Percentiles rank a stretch among this genome's conserved stretches.
Conservation (phyloP, 2,329 filamentous ascomycete species). For the Dothistroma septosporum region DNA sequence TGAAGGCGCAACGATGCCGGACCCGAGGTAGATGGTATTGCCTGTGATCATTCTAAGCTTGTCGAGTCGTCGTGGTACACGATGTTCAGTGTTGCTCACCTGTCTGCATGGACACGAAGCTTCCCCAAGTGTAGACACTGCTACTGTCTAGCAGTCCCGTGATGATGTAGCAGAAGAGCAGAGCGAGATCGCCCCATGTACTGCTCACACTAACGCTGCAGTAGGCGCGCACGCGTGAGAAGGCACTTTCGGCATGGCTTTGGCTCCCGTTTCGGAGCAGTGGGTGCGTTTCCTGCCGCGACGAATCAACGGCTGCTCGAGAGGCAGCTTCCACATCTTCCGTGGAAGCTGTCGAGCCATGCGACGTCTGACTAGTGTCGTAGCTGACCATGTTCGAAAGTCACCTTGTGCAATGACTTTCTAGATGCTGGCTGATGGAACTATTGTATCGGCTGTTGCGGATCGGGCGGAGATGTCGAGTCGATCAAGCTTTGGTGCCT, state of each 20-base stretch:
- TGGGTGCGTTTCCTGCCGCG: background rate
- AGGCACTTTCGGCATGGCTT: background rate
- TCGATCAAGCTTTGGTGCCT: background rate
- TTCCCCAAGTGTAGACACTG: constrained; percentile 71
- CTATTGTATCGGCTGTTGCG: background rate
- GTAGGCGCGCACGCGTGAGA: constrained; percentile 26
- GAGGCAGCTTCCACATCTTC: background rate
- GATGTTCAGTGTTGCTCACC: constrained; percentile 45
- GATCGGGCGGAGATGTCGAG: background rate
- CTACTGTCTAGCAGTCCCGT: constrained; percentile 75
- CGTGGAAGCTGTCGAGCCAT: background rate
- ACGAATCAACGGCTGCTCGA: background rate
- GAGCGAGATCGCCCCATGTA: constrained; percentile 62
- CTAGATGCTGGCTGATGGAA: no score
- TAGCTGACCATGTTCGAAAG: background rate
- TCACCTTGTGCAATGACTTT: background rate
- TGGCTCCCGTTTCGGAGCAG: background rate
- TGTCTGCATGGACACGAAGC: constrained; percentile 81
- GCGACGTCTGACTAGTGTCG: background rate
- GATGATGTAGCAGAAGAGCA: constrained; percentile 70
- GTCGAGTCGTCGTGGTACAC: background rate
- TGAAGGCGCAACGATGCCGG: constrained; percentile 57
- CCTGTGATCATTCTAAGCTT: constrained; percentile 30
- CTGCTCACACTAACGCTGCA: constrained; percentile 53
- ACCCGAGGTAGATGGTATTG: constrained; percentile 74